Evolutionary conservation across 2,329 filamentous ascomycete genomes (phyloP), one percentile per base, ranked within the genome.

Genomic region (Aaosphaeria pasadenensis): DNA sequence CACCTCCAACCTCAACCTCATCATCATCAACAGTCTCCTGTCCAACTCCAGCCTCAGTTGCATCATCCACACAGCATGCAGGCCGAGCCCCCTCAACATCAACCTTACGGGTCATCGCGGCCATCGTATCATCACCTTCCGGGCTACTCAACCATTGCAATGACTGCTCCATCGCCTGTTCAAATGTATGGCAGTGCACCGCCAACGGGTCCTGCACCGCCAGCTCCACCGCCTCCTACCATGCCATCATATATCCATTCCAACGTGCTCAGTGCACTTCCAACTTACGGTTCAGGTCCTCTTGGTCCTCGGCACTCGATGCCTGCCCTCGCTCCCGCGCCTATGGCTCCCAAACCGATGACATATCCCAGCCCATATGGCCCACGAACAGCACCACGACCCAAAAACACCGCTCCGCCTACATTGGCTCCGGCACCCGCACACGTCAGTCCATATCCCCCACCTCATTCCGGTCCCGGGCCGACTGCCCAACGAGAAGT

Each of bases 301-400:
- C 11, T 39, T 7, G 24, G 32, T n/a, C 33, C 33, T 9, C 39
- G 43, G 11, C 7, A 7, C 11, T 35, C 39, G 33, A 56, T 54
- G 51, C 53, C 53, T 6, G 29, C 45, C 2, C 48, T 56, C 11
- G 53, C 53, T 5, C 53, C 53, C 7, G 53, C 53, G 6, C 53
- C 53, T 2, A 32, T 49, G 5, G 44, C 47, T 7, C 35, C 45
- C 3, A 45, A 49, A 13, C 47, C 33, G 13, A 40, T 43, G 7
- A 32, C 40, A 11, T 67, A 67, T 44, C 59, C 62, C 4, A 62
- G 58, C 30, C 64, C 65, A 13, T 69, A 64, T 41, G 62, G 63
- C 5, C 62, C 63, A 9, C 59, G 62, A 13, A 52, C 53, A 6
- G 54, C 53, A 2, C 49, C 58, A 13, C 52, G 58, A 9, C 58